A percentile compares a stretch with the other conserved stretches of the same genome.
Conservation (phyloP, 1,284 basidiomycete species). For the Peniophora sp. region DNA sequence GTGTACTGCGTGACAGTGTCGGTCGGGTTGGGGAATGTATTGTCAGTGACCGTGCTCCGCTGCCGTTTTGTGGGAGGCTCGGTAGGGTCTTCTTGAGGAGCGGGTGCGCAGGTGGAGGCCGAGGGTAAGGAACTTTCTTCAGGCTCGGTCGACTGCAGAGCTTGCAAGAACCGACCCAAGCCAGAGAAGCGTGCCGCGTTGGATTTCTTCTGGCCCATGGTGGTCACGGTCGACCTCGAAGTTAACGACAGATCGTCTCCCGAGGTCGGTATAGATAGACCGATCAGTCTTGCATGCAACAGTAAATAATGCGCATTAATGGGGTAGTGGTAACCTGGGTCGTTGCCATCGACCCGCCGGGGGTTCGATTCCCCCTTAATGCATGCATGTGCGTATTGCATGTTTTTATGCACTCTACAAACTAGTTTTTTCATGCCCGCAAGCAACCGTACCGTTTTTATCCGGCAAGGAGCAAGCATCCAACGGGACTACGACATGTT, state of each 20-base stretch:
- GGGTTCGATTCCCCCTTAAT: conserved; percentile 54
- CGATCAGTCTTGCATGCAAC: no score
- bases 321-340: conserved; percentile 45
- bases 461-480: no score
- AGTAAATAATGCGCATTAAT: conserved; percentile 24
- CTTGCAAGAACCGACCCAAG: conserved; percentile 40
- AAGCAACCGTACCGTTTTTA: no score
- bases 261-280: no score
- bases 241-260: no score
- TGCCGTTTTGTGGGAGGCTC: conserved; percentile 20
- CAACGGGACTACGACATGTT: no score
- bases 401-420: no score
- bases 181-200: conserved; percentile 38
- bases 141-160: conserved; percentile 20
- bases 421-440: no score
- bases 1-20: conserved; percentile 65
- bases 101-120: background rate
- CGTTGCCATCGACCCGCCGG: conserved; percentile 58
- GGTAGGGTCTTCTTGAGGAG: conserved; percentile 14
- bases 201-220: conserved; percentile 25
- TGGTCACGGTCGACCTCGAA: background rate
- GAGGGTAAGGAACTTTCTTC: background rate
- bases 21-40: conserved; percentile 40
- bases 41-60: conserved; percentile 19
- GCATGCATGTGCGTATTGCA: background rate